Evolutionary conservation across 2,329 filamentous ascomycete genomes (phyloP).

Genomic region (Stagonosporopsis cucurbitacearum): DNA sequence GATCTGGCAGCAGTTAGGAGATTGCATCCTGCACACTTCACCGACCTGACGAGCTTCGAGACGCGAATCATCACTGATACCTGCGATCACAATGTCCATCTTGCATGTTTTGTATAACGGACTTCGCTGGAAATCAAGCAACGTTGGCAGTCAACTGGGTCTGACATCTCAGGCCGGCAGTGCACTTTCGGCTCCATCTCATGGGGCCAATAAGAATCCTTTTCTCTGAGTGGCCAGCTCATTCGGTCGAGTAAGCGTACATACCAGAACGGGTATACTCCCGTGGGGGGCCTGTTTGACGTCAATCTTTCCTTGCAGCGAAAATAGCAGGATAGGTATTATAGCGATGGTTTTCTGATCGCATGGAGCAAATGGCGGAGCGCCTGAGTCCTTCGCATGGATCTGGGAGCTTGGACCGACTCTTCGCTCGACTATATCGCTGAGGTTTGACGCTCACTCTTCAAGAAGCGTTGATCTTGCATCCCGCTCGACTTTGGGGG

Average conservation of each 20-base stretch:
- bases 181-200: background rate
- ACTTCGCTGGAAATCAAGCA: background rate
- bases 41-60: background rate
- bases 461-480: background rate
- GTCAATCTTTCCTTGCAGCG: conserved; percentile 3
- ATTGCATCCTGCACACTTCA: conserved; percentile 9
- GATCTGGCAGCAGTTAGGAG: conserved; percentile 2
- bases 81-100: background rate
- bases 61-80: background rate
- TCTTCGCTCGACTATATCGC: background rate
- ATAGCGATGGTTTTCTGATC: background rate
- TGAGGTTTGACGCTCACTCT: background rate
- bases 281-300: background rate
- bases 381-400: conserved; percentile 5
- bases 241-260: background rate
- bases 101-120: background rate
- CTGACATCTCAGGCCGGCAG: background rate
- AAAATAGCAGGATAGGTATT: background rate
- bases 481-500: background rate
- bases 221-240: background rate
- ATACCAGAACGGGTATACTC: background rate
- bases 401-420: background rate
- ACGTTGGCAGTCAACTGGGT: background rate
- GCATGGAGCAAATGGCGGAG: background rate
- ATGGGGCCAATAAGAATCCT: background rate